phyloP scores from a whole-genome alignment of 306 rosid species.

The Hippophae gyantsensis region DNA sequence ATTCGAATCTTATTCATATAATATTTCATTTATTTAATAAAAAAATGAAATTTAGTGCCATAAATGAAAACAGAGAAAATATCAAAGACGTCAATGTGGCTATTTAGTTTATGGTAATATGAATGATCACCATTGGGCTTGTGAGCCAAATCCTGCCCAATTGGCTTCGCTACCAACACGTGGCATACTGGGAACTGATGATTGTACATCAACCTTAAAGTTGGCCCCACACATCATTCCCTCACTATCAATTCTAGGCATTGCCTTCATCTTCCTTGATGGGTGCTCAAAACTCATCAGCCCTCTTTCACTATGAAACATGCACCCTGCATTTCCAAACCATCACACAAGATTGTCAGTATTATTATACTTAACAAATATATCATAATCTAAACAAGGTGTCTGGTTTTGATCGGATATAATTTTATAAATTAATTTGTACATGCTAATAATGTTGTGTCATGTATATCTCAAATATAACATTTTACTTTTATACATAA shows the following conservation, averaged over 20 bases:
- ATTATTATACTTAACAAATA: background rate
- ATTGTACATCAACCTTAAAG: slow-evolving; percentile 74
- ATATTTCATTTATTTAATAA: too few species aligned
- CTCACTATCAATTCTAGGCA: slow-evolving; percentile 90
- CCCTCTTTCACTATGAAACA: slow-evolving; percentile 86
- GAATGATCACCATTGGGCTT: slow-evolving; percentile 1
- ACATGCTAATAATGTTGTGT: too few species aligned
- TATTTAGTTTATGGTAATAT: background rate
- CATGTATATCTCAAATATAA: too few species aligned
- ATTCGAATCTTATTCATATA: too few species aligned
- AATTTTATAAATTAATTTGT: too few species aligned
- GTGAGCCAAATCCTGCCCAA: slow-evolving; percentile 66
- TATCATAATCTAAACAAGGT: background rate
- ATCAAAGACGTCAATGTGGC: too few species aligned
- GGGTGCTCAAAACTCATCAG: slow-evolving; percentile 81
- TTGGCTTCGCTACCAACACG: slow-evolving; percentile 99
- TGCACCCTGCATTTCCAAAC: slow-evolving; percentile 50
- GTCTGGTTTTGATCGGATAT: too few species aligned
- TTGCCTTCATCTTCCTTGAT: slow-evolving; percentile 75
- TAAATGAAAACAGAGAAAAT: too few species aligned
- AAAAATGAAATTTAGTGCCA: too few species aligned
- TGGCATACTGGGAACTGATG: slow-evolving; percentile 56
- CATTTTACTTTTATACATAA: too few species aligned
- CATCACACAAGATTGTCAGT: background rate
- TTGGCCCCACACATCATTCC: slow-evolving; percentile 92